Percentiles rank a stretch among this genome's conserved stretches.
phyloP scores from a whole-genome alignment of 148 eudicot genomes.

The Cornus florida region DNA sequence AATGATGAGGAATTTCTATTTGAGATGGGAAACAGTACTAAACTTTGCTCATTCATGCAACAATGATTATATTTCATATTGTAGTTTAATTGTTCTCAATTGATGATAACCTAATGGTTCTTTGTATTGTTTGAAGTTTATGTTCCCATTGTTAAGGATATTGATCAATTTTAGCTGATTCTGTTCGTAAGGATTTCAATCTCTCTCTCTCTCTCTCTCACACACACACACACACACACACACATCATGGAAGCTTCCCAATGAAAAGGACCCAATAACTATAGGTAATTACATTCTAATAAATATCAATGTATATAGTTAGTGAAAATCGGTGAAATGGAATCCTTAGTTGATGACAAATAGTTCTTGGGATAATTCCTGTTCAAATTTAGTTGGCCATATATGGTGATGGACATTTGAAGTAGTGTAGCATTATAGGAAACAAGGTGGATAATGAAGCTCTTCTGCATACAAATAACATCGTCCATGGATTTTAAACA shows the following conservation, averaged over 20 bases:
- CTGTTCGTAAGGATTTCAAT: conserved; percentile 17
- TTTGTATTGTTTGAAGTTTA: not conserved
- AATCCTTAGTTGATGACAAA: too few species aligned
- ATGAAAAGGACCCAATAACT: not conserved
- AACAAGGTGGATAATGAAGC: not conserved
- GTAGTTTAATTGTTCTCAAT: not conserved
- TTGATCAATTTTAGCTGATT: conserved; percentile 43
- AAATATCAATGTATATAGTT: not conserved
- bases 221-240: not conserved
- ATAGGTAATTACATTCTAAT: not conserved
- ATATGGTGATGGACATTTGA: not conserved
- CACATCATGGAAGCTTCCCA: not conserved
- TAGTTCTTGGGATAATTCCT: not conserved
- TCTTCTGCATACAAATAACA: not conserved
- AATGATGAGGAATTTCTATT: not conserved
- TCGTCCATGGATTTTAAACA: too few species aligned
- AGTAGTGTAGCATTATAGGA: not conserved
- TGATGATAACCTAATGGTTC: not conserved
- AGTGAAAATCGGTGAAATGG: not conserved
- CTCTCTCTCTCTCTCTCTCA: not conserved
- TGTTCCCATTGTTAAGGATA: not conserved
- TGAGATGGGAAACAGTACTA: not conserved
- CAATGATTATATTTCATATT: not conserved
- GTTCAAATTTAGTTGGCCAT: not conserved
- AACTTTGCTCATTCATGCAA: not conserved